A percentile compares a stretch with the other conserved stretches of the same genome.
These are phyloP conservation scores for Thraustochytrium striatum DNA, from an alignment of 352 stramenopile genomes.

Conservation along the genomic window DNA sequence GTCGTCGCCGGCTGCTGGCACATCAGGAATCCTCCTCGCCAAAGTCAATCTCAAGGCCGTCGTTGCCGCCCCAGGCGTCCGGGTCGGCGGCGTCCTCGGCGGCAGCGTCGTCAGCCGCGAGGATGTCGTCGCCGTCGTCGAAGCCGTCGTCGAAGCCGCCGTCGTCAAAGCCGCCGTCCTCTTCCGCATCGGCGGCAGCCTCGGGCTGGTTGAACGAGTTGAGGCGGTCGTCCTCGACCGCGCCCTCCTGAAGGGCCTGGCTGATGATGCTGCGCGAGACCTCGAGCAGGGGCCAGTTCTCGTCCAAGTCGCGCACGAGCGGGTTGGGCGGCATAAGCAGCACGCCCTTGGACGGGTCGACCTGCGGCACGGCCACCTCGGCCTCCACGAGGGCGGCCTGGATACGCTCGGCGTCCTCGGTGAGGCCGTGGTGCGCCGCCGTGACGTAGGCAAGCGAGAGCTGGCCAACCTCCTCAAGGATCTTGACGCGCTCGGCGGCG, in stretches of 20 bases:
- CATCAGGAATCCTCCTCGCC: conserved; percentile 49
- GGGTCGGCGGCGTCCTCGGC: conserved; percentile 65
- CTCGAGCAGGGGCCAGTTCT: conserved; percentile 96
- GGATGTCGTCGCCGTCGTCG: conserved; percentile 51
- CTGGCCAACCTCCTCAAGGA: conserved; percentile 92
- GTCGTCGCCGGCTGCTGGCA: not conserved
- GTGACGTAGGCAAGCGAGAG: conserved; percentile 91
- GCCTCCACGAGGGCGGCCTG: conserved; percentile 81
- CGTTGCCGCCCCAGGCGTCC: conserved; percentile 72
- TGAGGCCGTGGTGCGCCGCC: conserved; percentile 88
- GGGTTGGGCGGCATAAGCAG: conserved; percentile 56
- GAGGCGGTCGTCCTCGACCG: conserved; percentile 41
- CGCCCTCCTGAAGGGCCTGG: conserved; percentile 33
- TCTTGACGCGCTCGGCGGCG: conserved; percentile 85
- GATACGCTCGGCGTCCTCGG: conserved; percentile 88
- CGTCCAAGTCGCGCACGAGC: conserved; percentile 64
- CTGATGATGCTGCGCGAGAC: conserved; percentile 75
- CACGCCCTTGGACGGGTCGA: conserved; percentile 54
- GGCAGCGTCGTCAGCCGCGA: conserved; percentile 42
- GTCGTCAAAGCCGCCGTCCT: conserved; percentile 42
- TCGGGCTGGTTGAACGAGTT: conserved; percentile 50
- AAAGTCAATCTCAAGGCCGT: conserved; percentile 76
- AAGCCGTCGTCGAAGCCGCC: conserved; percentile 52
- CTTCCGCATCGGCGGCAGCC: conserved; percentile 49
- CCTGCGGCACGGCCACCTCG: conserved; percentile 61